These are phyloP conservation scores for Phytophthora citrophthora DNA, from an alignment of 352 stramenopile genomes.

Conservation along the genomic window DNA sequence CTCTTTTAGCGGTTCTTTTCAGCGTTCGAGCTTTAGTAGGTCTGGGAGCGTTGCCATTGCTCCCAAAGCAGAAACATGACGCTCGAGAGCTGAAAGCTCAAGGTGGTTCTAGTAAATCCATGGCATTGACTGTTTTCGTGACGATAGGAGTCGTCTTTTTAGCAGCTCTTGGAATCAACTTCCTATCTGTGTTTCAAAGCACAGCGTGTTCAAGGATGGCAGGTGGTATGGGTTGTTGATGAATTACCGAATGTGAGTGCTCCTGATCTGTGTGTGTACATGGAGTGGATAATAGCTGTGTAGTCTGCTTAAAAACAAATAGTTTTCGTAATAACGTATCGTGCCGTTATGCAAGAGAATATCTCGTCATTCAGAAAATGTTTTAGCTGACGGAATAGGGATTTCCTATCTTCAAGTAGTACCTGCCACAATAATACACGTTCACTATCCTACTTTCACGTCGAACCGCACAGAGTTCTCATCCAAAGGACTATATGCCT, in stretches of 20 bases:
- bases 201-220: slow-evolving; percentile 66
- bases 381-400: too few species aligned
- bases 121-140: slow-evolving; percentile 42
- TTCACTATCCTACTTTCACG: too few species aligned
- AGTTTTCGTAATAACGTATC: too few species aligned
- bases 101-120: slow-evolving; percentile 47
- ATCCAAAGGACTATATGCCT: too few species aligned
- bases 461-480: too few species aligned
- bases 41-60: slow-evolving; percentile 51
- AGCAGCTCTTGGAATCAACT: slow-evolving; percentile 54
- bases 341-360: too few species aligned
- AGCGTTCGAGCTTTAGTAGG: slow-evolving; percentile 51
- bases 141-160: slow-evolving; percentile 54
- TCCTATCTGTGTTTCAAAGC: slow-evolving; percentile 64
- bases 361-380: too few species aligned
- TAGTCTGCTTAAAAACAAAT: too few species aligned
- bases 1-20: slow-evolving; percentile 64
- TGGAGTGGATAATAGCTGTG: too few species aligned
- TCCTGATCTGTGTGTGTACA: too few species aligned
- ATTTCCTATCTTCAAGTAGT: too few species aligned
- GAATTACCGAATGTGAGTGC: slow-evolving; percentile 1
- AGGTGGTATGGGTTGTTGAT: slow-evolving; percentile 62
- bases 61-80: slow-evolving; percentile 59
- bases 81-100: slow-evolving; percentile 60
- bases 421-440: too few species aligned